Evolutionary conservation across 2,329 filamentous ascomycete species (phyloP).

Genomic region (Rhynchosporium secalis): DNA sequence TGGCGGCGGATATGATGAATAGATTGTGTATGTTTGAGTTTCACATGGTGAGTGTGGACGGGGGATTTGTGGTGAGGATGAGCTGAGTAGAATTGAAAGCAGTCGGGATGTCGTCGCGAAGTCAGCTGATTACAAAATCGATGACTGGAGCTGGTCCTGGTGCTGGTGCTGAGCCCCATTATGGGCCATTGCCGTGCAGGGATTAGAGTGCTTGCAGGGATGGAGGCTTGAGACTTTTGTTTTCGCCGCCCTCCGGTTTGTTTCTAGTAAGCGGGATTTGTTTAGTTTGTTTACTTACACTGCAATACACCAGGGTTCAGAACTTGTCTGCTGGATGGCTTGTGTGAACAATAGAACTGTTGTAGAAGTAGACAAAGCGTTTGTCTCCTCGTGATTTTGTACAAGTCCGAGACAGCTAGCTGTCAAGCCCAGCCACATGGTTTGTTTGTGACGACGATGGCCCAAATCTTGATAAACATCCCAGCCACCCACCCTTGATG

Average conservation of each 20-base stretch:
- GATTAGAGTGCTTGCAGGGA: conserved; percentile 6
- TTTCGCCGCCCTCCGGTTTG: no score
- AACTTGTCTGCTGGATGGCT: no score
- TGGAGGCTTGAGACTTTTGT: neutral
- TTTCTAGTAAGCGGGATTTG: neutral
- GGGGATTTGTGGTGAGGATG: neutral
- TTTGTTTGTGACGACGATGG: neutral
- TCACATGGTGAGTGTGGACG: conserved; percentile 3
- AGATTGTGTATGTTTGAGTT: neutral
- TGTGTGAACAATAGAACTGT: no score
- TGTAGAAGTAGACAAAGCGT: neutral
- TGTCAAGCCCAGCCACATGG: conserved; percentile 16
- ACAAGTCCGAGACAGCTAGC: conserved; percentile 8
- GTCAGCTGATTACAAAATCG: conserved; percentile 4
- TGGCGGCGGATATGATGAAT: neutral
- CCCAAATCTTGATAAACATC: conserved; percentile 7
- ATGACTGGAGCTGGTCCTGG: neutral
- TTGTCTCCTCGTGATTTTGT: neutral
- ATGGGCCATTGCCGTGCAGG: neutral
- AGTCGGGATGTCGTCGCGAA: conserved; percentile 6
- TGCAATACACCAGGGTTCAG: neutral
- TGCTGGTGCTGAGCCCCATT: no score
- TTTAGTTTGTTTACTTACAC: neutral
- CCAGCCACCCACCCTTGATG: conserved; percentile 16
- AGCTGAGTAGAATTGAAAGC: neutral